These are phyloP conservation scores for Apophysomyces sp. DNA, from an alignment of 371 early-diverging fungal species.

Conservation along the genomic window DNA sequence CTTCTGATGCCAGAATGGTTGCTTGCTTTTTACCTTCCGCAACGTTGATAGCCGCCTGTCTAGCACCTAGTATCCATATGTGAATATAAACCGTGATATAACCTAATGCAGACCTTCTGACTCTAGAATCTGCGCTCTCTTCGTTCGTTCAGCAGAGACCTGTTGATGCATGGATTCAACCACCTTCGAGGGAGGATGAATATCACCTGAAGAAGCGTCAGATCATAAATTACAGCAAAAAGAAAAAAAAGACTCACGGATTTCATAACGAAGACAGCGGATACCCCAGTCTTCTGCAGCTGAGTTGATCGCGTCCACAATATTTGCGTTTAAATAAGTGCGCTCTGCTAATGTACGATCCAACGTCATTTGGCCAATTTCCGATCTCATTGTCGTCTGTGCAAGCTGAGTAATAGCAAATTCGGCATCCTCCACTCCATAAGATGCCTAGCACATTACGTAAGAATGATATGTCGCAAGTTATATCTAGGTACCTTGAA, in stretches of 20 bases:
- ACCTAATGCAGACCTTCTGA: conserved; percentile 73
- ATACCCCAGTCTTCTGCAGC: conserved; percentile 97
- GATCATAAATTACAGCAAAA: not conserved
- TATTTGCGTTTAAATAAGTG: conserved; percentile 87
- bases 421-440: conserved; percentile 95
- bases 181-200: conserved; percentile 95
- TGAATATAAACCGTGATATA: not conserved
- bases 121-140: conserved; percentile 96
- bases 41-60: conserved; percentile 96
- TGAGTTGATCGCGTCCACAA: conserved; percentile 93
- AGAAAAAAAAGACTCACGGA: conserved; percentile 47
- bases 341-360: conserved; percentile 96
- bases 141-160: conserved; percentile 94
- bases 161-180: conserved; percentile 97
- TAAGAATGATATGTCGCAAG: not conserved
- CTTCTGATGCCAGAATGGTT: conserved; percentile 93
- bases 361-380: conserved; percentile 97
- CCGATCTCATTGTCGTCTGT: conserved; percentile 98
- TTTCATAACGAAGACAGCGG: conserved; percentile 90
- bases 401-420: conserved; percentile 96
- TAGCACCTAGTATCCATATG: conserved; percentile 45
- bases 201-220: conserved; percentile 65
- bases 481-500: conserved; percentile 66
- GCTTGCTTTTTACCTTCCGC: conserved; percentile 96
- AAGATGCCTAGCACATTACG: conserved; percentile 72